These are phyloP conservation scores for Penstemon eatonii DNA, from an alignment of 257 asterid genomes.

Conservation along the genomic window DNA sequence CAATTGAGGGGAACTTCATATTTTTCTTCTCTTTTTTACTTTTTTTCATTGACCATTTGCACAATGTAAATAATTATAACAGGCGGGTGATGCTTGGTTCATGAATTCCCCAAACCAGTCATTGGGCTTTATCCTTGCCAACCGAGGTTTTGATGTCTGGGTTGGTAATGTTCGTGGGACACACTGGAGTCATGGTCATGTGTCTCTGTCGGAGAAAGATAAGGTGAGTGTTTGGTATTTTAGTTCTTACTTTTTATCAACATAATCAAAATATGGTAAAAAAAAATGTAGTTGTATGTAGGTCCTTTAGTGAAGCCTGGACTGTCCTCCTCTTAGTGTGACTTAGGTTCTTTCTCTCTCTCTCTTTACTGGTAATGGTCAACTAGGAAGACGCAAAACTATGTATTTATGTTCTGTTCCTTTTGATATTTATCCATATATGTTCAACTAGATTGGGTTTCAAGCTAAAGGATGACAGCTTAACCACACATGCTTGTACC, in stretches of 20 bases:
- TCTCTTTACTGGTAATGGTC: neutral
- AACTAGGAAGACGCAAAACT: neutral
- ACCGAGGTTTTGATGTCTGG: slow-evolving; percentile 95
- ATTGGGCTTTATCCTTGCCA: slow-evolving; percentile 93
- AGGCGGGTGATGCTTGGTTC: slow-evolving; percentile 99
- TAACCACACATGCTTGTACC: neutral
- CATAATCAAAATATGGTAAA: slow-evolving; percentile 5
- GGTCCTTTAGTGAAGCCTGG: slow-evolving; percentile 2
- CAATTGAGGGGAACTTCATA: neutral
- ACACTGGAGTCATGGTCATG: slow-evolving; percentile 98
- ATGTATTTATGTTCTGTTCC: slow-evolving; percentile 16
- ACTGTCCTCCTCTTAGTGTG: neutral
- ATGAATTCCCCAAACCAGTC: slow-evolving; percentile 73
- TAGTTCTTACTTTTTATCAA: slow-evolving; percentile 3
- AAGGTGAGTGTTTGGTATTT: slow-evolving; percentile 45
- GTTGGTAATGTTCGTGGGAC: slow-evolving; percentile 99
- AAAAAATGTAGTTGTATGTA: neutral
- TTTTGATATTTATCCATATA: neutral
- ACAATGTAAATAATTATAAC: slow-evolving; percentile 30
- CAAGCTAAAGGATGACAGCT: neutral
- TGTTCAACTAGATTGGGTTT: neutral
- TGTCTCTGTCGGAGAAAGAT: slow-evolving; percentile 57
- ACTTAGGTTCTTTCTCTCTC: neutral
- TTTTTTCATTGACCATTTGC: slow-evolving; percentile 12
- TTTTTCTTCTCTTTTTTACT: slow-evolving; percentile 10